phyloP scores from a whole-genome alignment of 306 rosid genomes.

The Mimosa pudica region DNA sequence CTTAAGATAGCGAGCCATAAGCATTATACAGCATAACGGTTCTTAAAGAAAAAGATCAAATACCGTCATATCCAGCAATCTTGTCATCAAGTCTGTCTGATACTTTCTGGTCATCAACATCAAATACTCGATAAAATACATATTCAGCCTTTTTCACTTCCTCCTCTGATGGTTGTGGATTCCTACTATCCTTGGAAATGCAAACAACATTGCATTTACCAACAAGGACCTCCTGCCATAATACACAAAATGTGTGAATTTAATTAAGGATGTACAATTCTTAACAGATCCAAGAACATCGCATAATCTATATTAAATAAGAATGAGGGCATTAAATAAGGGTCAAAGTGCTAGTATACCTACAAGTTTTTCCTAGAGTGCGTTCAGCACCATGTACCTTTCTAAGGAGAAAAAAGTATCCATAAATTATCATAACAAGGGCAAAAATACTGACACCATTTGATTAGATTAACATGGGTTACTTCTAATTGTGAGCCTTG shows the following conservation, averaged over 20 bases:
- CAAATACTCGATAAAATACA: conserved; percentile 77
- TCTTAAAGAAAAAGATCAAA: conserved; percentile 17
- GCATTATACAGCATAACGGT: conserved; percentile 22
- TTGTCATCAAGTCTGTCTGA: conserved; percentile 52
- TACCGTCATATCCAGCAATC: conserved; percentile 73
- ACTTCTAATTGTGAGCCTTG: no score
- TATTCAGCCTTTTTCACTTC: conserved; percentile 66
- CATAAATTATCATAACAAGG: no score
- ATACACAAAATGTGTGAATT: conserved; percentile 17
- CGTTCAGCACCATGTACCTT: no score
- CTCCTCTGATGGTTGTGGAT: conserved; percentile 58
- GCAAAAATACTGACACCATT: no score
- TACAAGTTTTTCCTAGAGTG: no score
- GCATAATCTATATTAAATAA: not conserved
- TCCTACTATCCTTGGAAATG: conserved; percentile 63
- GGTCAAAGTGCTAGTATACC: no score
- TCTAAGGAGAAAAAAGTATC: no score
- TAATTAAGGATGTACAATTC: conserved; percentile 22
- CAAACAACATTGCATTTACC: conserved; percentile 87
- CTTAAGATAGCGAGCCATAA: not conserved
- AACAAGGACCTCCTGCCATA: conserved; percentile 78
- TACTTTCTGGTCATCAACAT: conserved; percentile 53
- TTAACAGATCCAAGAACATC: not conserved
- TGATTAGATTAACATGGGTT: no score
- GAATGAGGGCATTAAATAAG: not conserved